Evolutionary conservation across 2,329 filamentous ascomycete species (phyloP).

Genomic region (Exophiala sideris): DNA sequence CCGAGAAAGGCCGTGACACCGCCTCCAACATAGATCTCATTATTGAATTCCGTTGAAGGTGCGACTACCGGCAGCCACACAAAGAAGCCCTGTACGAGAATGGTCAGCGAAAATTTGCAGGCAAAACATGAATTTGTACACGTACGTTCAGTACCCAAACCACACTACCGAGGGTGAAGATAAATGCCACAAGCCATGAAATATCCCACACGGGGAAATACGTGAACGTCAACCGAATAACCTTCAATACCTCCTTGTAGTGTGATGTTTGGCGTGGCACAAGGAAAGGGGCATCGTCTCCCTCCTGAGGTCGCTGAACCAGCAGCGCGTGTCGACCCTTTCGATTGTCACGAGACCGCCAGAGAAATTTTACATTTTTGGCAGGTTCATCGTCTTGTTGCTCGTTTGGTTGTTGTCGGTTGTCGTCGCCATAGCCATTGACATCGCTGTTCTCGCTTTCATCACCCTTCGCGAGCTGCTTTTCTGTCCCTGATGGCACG

Average conservation of each 20-base stretch:
- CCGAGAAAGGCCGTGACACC: constrained; percentile 66
- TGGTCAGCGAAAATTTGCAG: background rate
- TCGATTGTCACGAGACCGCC: constrained; percentile 46
- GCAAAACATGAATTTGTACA: background rate
- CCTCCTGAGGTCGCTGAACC: constrained; percentile 34
- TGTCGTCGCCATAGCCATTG: background rate
- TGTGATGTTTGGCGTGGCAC: constrained; percentile 36
- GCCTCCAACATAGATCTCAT: constrained; percentile 53
- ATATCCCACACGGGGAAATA: constrained; percentile 56
- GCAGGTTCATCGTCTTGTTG: constrained; percentile 24
- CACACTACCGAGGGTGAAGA: constrained; percentile 54
- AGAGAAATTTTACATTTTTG: constrained; percentile 34
- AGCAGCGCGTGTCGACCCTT: constrained; percentile 46
- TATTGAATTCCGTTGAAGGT: constrained; percentile 39
- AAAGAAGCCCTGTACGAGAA: constrained; percentile 40
- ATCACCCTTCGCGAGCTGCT: constrained; percentile 6
- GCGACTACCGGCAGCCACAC: constrained; percentile 57
- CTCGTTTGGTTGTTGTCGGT: background rate
- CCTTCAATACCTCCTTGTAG: constrained; percentile 32
- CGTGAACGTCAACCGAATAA: constrained; percentile 49
- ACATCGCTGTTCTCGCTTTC: constrained; percentile 5
- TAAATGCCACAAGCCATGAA: constrained; percentile 53
- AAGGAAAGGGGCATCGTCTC: constrained; percentile 27
- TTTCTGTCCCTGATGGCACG: constrained; percentile 3
- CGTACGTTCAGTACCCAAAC: constrained; percentile 52